Conservation (phyloP, 2,329 filamentous ascomycete species). For the Fusarium compactum region DNA sequence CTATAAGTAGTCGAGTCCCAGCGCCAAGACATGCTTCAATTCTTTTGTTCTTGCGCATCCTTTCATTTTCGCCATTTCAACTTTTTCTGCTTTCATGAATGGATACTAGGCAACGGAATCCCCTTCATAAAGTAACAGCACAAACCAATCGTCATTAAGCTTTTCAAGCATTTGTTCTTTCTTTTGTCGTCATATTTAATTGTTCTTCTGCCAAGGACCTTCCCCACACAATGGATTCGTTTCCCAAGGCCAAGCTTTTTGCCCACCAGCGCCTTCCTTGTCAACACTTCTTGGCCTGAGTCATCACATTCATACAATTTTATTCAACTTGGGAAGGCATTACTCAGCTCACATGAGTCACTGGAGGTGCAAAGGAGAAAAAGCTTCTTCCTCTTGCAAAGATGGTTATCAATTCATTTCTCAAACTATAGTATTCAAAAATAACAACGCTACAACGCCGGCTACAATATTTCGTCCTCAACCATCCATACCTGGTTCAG, state of each 20-base stretch:
- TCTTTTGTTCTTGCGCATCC: not conserved
- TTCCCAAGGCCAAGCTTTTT: conserved; percentile 26
- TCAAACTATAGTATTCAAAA: conserved; percentile 4
- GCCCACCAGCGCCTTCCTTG: conserved; percentile 10
- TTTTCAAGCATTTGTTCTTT: not conserved
- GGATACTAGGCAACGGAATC: not conserved
- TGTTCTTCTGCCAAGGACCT: conserved; percentile 9
- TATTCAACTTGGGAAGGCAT: not conserved
- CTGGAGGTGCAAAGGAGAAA: not conserved
- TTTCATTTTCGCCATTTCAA: not conserved
- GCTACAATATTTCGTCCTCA: conserved; percentile 5
- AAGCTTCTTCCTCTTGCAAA: not conserved
- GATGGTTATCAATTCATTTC: not conserved
- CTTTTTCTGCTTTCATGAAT: not conserved
- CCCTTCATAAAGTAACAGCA: not conserved
- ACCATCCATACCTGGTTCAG: not conserved
- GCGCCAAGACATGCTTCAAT: not conserved
- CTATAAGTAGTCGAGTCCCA: not conserved
- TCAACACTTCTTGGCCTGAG: not conserved
- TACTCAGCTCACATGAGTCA: not conserved
- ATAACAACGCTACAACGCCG: conserved; percentile 23
- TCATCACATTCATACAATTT: not conserved
- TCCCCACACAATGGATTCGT: not conserved
- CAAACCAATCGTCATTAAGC: accelerated
- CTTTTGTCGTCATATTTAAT: not conserved